A percentile compares a stretch with the other conserved stretches of the same genome.
Conservation (phyloP, 768 basidiomycete genomes). For the Lyophyllum atratum region DNA sequence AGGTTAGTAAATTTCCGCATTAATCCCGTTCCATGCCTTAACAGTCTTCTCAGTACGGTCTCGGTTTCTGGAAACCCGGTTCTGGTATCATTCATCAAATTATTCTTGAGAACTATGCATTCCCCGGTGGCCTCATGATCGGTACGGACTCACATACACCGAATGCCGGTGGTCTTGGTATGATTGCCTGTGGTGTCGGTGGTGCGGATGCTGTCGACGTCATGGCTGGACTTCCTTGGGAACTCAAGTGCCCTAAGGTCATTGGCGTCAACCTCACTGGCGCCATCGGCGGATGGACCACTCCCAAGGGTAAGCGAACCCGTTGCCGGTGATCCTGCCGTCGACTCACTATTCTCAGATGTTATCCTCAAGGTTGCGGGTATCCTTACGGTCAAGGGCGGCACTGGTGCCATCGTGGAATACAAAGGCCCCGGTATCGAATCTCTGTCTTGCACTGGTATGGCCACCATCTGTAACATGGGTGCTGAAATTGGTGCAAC, state of each 20-base stretch:
- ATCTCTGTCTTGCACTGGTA: constrained; percentile 96
- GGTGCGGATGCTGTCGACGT: constrained; percentile 99
- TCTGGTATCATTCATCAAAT: constrained; percentile 99
- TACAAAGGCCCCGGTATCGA: constrained; percentile 95
- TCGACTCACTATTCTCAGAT: constrained; percentile 47
- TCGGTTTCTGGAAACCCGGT: constrained; percentile 99
- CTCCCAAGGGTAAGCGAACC: constrained; percentile 77
- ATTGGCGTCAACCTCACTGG: constrained; percentile 97
- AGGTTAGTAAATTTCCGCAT: constrained; percentile 44
- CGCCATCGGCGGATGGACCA: constrained; percentile 95
- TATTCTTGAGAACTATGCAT: constrained; percentile 98
- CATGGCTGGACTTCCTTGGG: constrained; percentile 98
- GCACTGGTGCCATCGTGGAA: constrained; percentile 98
- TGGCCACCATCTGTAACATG: constrained; percentile 99
- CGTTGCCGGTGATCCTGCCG: neutral
- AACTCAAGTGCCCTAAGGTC: constrained; percentile 98
- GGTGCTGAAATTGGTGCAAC: constrained; percentile 99
- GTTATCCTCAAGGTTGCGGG: constrained; percentile 99
- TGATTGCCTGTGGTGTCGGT: constrained; percentile 99
- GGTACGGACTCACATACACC: constrained; percentile 99
- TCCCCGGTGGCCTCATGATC: constrained; percentile 99
- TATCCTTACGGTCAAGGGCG: constrained; percentile 98
- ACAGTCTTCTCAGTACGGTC: constrained; percentile 70
- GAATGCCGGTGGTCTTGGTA: constrained; percentile 98
- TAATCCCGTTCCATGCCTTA: neutral